Conservation (phyloP, 345 rosid species). For the Eucalyptus tenuipes region DNA sequence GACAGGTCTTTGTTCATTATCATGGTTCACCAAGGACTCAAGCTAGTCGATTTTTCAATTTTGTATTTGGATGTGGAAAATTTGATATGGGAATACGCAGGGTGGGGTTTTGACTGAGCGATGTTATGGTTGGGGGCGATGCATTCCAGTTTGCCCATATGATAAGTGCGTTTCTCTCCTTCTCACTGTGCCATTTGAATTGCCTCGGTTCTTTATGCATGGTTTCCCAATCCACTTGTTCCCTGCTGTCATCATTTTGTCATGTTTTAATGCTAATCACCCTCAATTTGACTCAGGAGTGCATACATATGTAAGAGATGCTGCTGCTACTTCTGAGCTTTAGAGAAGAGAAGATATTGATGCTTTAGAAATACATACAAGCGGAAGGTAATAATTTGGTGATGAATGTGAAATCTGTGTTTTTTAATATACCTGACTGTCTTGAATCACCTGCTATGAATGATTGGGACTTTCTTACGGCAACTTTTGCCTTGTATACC, state of each 20-base stretch:
- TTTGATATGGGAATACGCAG: constrained; percentile 1
- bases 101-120: constrained; percentile 45
- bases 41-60: background rate
- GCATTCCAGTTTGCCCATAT: constrained; percentile 46
- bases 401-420: background rate
- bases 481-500: background rate
- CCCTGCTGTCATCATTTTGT: background rate
- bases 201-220: background rate
- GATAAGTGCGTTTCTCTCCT: constrained; percentile 21
- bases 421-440: background rate
- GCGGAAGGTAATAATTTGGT: constrained; percentile 24
- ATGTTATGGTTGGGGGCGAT: constrained; percentile 53
- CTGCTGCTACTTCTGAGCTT: constrained; percentile 34
- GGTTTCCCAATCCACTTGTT: background rate
- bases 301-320: constrained; percentile 33
- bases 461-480: background rate
- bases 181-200: background rate
- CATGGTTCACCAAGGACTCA: background rate
- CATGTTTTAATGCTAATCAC: background rate
- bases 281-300: constrained; percentile 8
- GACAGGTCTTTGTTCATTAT: constrained; percentile 4
- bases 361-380: constrained; percentile 53
- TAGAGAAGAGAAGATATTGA: constrained; percentile 27
- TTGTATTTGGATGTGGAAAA: background rate
- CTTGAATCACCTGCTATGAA: background rate